Percentiles rank a stretch among this genome's conserved stretches.
phyloP scores from a whole-genome alignment of 2,329 filamentous ascomycete genomes.

The Aspergillus glaucus region DNA sequence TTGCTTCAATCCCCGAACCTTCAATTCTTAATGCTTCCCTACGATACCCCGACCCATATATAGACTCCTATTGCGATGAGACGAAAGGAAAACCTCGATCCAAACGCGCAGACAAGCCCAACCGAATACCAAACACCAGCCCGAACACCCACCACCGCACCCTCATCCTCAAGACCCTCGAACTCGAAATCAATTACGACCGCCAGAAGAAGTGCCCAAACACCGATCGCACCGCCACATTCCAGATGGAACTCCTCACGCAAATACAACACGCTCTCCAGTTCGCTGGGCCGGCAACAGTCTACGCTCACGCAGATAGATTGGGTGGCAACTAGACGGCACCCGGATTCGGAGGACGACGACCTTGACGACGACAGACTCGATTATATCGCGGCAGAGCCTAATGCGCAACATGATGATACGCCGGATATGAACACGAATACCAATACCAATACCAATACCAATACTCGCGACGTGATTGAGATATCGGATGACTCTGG shows the following conservation, averaged over 20 bases:
- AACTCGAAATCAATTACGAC: constrained; percentile 11
- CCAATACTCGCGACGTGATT: constrained; percentile 11
- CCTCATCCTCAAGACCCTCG: constrained; percentile 10
- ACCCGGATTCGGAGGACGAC: constrained; percentile 5
- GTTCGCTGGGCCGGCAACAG: constrained; percentile 19
- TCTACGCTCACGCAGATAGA: constrained; percentile 39
- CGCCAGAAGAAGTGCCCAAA: constrained; percentile 8
- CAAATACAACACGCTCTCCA: constrained; percentile 14
- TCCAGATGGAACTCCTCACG: constrained; percentile 11
- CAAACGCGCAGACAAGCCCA: constrained; percentile 10
- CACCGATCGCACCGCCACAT: constrained; percentile 9
- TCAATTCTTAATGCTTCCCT: constrained; percentile 9
- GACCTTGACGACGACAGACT: constrained; percentile 17
- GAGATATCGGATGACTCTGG: constrained; percentile 20
- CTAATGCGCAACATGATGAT: constrained; percentile 3
- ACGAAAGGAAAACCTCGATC: constrained; percentile 10
- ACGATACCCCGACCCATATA: neutral
- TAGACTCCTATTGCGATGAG: constrained; percentile 23
- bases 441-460: constrained; percentile 1
- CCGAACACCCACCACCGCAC: constrained; percentile 7
- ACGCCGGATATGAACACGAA: constrained; percentile 5
- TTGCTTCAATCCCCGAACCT: neutral
- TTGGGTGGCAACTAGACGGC: constrained; percentile 24
- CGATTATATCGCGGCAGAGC: constrained; percentile 25
- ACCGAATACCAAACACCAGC: constrained; percentile 17